Conservation (phyloP, 768 basidiomycete genomes). For the Favolaschia claudopus region DNA sequence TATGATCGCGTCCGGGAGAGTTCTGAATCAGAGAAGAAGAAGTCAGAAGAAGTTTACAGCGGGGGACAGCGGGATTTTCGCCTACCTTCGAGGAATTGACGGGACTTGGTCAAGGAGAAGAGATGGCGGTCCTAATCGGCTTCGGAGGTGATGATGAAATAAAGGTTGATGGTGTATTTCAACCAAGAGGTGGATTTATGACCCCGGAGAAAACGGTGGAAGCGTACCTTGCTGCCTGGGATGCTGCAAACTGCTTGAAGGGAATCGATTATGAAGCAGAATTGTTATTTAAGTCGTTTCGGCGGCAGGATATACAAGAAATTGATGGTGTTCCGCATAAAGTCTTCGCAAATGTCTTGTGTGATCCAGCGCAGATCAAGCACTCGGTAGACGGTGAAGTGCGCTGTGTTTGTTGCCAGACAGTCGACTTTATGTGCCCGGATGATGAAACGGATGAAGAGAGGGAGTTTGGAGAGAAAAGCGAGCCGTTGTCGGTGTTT, state of each 20-base stretch:
- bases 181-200: constrained; percentile 8
- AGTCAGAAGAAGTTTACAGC: background rate
- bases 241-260: background rate
- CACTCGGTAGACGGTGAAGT: background rate
- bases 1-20: constrained; percentile 6
- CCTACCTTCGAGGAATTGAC: constrained; percentile 11
- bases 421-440: background rate
- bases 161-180: background rate
- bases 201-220: constrained; percentile 4
- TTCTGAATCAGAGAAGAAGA: background rate
- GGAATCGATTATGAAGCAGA: background rate
- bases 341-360: background rate
- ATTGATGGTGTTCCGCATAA: constrained; percentile 3
- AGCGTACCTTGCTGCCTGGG: constrained; percentile 6
- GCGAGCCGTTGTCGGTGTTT: constrained; percentile 3
- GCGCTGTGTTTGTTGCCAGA: background rate
- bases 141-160: background rate
- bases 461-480: too few relatives aligned
- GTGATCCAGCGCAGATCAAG: background rate
- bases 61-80: constrained; percentile 3
- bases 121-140: constrained; percentile 6
- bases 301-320: background rate
- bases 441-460: background rate
- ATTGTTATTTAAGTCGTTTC: background rate
- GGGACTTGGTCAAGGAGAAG: constrained; percentile 12